Evolutionary conservation across 805 yeast genomes (phyloP).

Genomic region (Saccharomyces kudriavzevii): DNA sequence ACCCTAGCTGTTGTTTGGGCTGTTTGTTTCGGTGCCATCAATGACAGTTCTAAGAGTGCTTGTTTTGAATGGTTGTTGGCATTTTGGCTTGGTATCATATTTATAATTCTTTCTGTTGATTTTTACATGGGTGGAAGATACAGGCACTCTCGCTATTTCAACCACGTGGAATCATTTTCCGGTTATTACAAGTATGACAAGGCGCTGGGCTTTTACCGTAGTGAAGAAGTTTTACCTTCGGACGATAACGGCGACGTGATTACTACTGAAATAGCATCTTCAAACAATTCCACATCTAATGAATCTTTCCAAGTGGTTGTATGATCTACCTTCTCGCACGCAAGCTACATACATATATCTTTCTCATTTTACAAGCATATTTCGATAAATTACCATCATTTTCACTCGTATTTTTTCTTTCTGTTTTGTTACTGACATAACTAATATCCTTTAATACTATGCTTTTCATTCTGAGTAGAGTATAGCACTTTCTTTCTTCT

Average conservation of each 20-base stretch:
- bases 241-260: not conserved
- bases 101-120: slow-evolving; percentile 59
- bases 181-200: slow-evolving; percentile 25
- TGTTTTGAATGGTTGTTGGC: slow-evolving; percentile 79
- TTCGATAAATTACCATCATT: not conserved
- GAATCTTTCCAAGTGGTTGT: not conserved
- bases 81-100: slow-evolving; percentile 73
- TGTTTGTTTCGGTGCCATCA: slow-evolving; percentile 49
- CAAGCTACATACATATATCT: not conserved
- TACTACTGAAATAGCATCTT: not conserved
- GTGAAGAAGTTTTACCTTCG: not conserved
- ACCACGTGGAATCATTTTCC: slow-evolving; percentile 20
- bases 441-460: not conserved
- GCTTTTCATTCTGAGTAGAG: not conserved
- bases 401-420: not conserved
- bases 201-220: slow-evolving; percentile 4
- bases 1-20: slow-evolving; percentile 59
- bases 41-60: slow-evolving; percentile 45
- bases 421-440: not conserved
- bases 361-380: not conserved
- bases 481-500: not conserved
- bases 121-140: slow-evolving; percentile 52
- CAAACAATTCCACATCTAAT: not conserved
- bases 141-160: slow-evolving; percentile 24
- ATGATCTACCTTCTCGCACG: not conserved